Evolutionary conservation across 768 basidiomycete genomes (phyloP), one percentile per base, ranked within the genome.

Genomic region (Termitomyces sp.): DNA sequence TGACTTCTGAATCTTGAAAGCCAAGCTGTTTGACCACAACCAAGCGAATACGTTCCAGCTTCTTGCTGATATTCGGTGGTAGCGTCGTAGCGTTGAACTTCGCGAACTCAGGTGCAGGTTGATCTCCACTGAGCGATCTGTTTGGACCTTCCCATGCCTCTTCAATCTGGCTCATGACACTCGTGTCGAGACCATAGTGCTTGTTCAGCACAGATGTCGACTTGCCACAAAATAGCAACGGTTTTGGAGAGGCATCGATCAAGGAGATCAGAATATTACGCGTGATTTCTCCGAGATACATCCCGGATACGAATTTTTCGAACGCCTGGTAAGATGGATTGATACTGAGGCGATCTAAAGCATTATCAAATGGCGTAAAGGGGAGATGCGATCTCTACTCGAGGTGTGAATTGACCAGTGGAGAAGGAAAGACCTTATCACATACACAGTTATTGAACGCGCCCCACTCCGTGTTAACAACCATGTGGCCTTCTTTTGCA

Each of bases 391-490:
- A 80, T 59, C 96, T 88, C 89, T 96, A 40, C 8, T 48, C 39
- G 51, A 59, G 58, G 44, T 57, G 49, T 64, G 52, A 58, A 55
- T 35, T 22, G 2, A 28, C 11, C 38, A 55, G 20, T 40, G n/a
- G 38, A 40, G 40, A 1, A 36, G 6, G 12, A 54, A 49, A 22
- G 22, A 32, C 36, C 22, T 51, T 7, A 48, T 16, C 22, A 75
- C 86, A 67, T 71, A 94, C 94, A 54, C 87, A 83, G 74, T 97
- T 98, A 74, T 99, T 92, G 76, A 98, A 97, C 28, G 87, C 97
- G 63, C 97, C 97, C 97, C 96, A 98, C 77, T 98, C 97, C 7
- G 92, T 92, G 76, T 99, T 99, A 59, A 98, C 86, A 58, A 98
- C 84, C 97, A 99, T 99, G 65, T 83, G 75, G 20, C 88, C 91